Evolutionary conservation across 2,329 filamentous ascomycete species (phyloP).

Genomic region (Aspergillus fructus): DNA sequence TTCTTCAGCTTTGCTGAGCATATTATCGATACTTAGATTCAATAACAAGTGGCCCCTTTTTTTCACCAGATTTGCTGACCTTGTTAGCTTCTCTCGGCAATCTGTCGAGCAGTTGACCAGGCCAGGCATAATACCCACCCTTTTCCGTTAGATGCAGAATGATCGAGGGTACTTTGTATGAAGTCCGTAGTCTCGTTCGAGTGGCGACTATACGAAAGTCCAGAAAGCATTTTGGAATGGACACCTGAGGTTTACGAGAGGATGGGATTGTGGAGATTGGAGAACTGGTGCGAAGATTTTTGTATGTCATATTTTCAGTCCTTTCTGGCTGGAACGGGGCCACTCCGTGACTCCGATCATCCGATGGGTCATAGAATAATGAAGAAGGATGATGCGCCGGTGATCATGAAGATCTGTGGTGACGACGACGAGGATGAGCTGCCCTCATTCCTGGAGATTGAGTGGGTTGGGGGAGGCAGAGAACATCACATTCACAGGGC

Average conservation of each 20-base stretch:
- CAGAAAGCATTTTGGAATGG: neutral
- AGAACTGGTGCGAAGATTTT: neutral
- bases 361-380: neutral
- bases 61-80: neutral
- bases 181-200: no score
- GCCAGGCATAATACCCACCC: neutral
- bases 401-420: neutral
- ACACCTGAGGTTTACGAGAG: neutral
- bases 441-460: neutral
- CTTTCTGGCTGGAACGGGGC: no score
- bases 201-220: neutral
- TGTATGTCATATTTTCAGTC: neutral
- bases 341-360: no score
- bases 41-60: constrained; percentile 1
- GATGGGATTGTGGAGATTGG: neutral
- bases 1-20: neutral
- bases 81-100: neutral
- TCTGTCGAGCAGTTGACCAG: neutral
- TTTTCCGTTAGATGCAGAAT: neutral
- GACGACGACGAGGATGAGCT: neutral
- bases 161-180: neutral
- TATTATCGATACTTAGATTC: neutral
- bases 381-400: neutral
- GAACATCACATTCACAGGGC: neutral
- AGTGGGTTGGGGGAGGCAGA: neutral